Conservation (phyloP, 2,329 filamentous ascomycete species). For the Malbranchea cinnamomea region DNA sequence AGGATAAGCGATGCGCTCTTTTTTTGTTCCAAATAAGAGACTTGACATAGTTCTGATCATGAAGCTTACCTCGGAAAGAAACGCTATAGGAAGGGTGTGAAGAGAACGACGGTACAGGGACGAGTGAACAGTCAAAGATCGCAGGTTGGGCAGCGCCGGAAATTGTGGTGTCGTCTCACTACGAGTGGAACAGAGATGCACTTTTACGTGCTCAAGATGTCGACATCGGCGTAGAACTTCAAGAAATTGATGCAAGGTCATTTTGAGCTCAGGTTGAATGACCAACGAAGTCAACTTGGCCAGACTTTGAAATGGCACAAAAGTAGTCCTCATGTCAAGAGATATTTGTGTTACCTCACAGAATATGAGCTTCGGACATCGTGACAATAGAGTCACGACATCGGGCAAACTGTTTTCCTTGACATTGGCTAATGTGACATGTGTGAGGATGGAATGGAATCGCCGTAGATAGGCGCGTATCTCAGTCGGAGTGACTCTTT, state of each 20-base stretch:
- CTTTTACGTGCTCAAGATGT: slow-evolving; percentile 10
- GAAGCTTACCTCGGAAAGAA: slow-evolving; percentile 3
- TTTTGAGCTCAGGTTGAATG: slow-evolving; percentile 3
- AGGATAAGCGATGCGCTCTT: no score
- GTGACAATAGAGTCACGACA: slow-evolving; percentile 11
- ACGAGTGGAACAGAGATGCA: no score
- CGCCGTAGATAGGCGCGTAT: slow-evolving; percentile 21
- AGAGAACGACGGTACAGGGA: not conserved
- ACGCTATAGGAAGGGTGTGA: not conserved
- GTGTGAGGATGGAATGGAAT: slow-evolving; percentile 20
- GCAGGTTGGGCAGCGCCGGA: slow-evolving; percentile 2
- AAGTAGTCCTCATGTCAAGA: slow-evolving; percentile 9
- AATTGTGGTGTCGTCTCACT: no score
- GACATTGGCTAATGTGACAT: slow-evolving; percentile 12
- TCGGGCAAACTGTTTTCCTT: slow-evolving; percentile 16
- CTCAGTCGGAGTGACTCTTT: slow-evolving; percentile 25
- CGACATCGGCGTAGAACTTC: slow-evolving; percentile 9
- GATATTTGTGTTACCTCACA: slow-evolving; percentile 9
- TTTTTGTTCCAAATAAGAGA: no score
- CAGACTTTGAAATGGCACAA: slow-evolving; percentile 5
- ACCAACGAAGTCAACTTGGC: slow-evolving; percentile 10
- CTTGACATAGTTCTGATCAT: slow-evolving; percentile 14
- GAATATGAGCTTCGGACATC: slow-evolving; percentile 19
- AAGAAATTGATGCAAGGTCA: slow-evolving; percentile 6
- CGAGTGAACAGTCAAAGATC: slow-evolving; percentile 1